Conservation (phyloP, 2,329 filamentous ascomycete genomes). For the Ceratocystis harringtonii region DNA sequence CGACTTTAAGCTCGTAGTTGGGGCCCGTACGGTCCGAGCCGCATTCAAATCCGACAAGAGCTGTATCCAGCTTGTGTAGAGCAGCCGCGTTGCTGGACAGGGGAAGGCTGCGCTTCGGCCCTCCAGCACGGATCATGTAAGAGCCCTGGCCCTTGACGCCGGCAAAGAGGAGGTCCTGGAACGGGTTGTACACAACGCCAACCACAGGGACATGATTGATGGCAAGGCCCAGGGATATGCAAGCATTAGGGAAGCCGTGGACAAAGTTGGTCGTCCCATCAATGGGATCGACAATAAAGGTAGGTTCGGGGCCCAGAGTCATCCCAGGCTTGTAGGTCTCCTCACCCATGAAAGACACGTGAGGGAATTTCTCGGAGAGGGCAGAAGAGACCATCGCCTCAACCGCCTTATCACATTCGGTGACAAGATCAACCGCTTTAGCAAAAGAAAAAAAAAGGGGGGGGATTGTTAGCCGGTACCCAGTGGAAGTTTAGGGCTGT, state of each 20-base stretch:
- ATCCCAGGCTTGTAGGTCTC: conserved; percentile 59
- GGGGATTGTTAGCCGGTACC: conserved; percentile 3
- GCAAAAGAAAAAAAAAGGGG: conserved; percentile 5
- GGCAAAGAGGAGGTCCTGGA: conserved; percentile 52
- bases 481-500: not conserved
- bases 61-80: conserved; percentile 43
- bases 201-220: conserved; percentile 46
- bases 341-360: conserved; percentile 54
- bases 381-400: conserved; percentile 44
- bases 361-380: conserved; percentile 38
- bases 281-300: conserved; percentile 70
- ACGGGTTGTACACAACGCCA: conserved; percentile 71
- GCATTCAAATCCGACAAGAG: conserved; percentile 60
- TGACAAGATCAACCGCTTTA: conserved; percentile 52
- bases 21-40: conserved; percentile 51
- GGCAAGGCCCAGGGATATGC: conserved; percentile 60
- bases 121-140: conserved; percentile 36
- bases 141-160: conserved; percentile 54
- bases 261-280: conserved; percentile 75
- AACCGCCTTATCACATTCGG: conserved; percentile 51
- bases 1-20: conserved; percentile 55
- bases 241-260: conserved; percentile 58
- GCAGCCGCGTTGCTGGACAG: conserved; percentile 36
- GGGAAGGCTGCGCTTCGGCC: conserved; percentile 27
- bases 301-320: conserved; percentile 48